phyloP scores from a whole-genome alignment of 768 basidiomycete species.

The Leucosporidium scottii region DNA sequence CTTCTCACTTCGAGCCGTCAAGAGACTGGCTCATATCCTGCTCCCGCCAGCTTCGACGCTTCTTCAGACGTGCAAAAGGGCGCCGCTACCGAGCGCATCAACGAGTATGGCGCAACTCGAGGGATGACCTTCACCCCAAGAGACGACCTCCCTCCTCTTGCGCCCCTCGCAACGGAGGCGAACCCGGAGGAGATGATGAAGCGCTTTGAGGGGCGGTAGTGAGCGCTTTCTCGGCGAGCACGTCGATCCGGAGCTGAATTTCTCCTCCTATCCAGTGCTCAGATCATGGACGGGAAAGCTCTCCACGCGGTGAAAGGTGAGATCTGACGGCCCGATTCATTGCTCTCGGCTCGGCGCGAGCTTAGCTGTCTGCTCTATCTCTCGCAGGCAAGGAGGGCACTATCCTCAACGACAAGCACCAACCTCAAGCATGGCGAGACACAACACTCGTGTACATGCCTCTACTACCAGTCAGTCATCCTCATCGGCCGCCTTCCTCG shows the following conservation, averaged over 20 bases:
- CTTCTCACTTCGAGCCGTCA: neutral
- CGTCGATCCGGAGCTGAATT: too few species aligned
- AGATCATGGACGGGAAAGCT: neutral
- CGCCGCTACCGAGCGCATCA: neutral
- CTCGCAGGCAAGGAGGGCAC: neutral
- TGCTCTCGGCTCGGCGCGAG: too few species aligned
- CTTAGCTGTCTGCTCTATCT: too few species aligned
- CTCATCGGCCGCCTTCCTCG: neutral
- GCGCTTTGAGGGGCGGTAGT: neutral
- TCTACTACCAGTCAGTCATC: neutral
- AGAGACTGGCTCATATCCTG: neutral
- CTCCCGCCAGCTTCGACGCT: neutral
- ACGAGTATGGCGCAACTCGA: neutral
- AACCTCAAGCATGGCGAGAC: neutral
- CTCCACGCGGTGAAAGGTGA: neutral
- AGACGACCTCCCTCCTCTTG: neutral
- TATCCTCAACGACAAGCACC: neutral
- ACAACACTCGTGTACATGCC: neutral
- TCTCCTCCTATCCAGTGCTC: too few species aligned
- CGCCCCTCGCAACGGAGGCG: neutral
- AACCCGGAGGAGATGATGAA: neutral
- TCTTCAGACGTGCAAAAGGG: neutral
- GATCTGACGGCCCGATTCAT: too few species aligned
- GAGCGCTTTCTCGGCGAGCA: too few species aligned
- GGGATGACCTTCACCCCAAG: neutral